Percentiles rank a stretch among this genome's conserved stretches.
These are phyloP conservation scores for Cordyceps militaris DNA, from an alignment of 2,329 filamentous ascomycete genomes.

Conservation along the genomic window DNA sequence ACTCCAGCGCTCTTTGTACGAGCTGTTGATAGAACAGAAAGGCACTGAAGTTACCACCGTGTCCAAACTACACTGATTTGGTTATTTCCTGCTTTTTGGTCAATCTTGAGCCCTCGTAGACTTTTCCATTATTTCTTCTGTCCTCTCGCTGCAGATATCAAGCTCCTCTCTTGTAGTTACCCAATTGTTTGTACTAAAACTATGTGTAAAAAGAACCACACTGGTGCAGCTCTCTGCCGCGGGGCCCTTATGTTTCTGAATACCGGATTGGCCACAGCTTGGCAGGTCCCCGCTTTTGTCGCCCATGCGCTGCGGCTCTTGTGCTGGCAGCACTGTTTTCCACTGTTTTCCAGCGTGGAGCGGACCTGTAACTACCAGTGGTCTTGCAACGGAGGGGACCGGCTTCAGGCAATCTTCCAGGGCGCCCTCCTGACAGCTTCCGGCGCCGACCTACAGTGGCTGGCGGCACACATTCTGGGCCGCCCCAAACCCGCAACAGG, in stretches of 20 bases:
- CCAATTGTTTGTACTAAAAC: constrained; percentile 8
- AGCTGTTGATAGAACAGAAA: not conserved
- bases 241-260: constrained; percentile 11
- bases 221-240: constrained; percentile 1
- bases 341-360: not conserved
- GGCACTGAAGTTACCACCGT: not conserved
- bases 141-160: not conserved
- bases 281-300: not conserved
- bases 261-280: not conserved
- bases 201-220: constrained; percentile 14
- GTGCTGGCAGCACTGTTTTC: not conserved
- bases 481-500: constrained; percentile 9
- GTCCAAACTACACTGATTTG: not conserved
- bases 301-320: not conserved
- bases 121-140: not conserved
- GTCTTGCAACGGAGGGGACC: constrained; percentile 6
- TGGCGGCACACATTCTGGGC: not conserved
- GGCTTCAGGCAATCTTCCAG: not conserved
- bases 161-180: not conserved
- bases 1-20: not conserved
- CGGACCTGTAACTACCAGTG: not conserved
- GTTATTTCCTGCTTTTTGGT: not conserved
- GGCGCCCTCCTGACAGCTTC: not conserved
- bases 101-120: no score
- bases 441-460: not conserved